Base-by-base conservation (phyloP, 2,329 filamentous ascomycete genomes). In the Ophiocordyceps sinensis region DNA sequence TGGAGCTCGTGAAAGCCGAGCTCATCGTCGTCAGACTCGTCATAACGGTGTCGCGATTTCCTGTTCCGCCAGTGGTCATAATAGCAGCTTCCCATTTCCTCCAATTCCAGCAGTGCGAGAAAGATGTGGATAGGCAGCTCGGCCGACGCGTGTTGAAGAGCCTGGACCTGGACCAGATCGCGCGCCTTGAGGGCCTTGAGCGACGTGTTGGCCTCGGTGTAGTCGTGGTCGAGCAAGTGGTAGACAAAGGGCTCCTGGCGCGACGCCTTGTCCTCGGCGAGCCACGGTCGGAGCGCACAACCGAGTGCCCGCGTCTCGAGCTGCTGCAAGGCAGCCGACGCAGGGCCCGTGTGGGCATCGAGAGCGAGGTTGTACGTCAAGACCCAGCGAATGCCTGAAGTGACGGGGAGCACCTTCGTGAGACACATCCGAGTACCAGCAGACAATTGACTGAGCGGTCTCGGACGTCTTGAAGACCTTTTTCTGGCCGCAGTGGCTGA, bases 341-440 rank as follows among this genome's bases (percentile, higher is more conserved):
- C 53, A 1, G 47, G 41, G 1, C 42, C 12, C 14, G 43, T 37
- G 5, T 48, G 28, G 5, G 29, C 41, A 5, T 50, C 43, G 15
- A 55, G 42, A 13, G 52, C 50, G 5, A 77, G 60, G 47, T 75
- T 74, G 53, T 73, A 77, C 0, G 64, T 70, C 11, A 77, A 46
- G 10, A 71, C 68, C 41, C 67, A 61, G 3, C 69, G 66, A 47
- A 67, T 64, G 3, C 72, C 71, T 0, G 60, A 62, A 0, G 46
- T 59, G 3, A 75, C 59, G 1, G 64, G 62, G 14, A 63, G 54
- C n/a, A 73, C 58, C 49, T n/a, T 75, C 64, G 46, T 75, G 68
- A 1, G 56, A 58, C 1, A 75, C 68, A 42, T 75, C 69, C 0
- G 68, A 65, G 49, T 71, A 75, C 73, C 62, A 65, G 28, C 43